Evolutionary conservation across 2,329 filamentous ascomycete genomes (phyloP).

Genomic region (Dactylellina parvicollis): DNA sequence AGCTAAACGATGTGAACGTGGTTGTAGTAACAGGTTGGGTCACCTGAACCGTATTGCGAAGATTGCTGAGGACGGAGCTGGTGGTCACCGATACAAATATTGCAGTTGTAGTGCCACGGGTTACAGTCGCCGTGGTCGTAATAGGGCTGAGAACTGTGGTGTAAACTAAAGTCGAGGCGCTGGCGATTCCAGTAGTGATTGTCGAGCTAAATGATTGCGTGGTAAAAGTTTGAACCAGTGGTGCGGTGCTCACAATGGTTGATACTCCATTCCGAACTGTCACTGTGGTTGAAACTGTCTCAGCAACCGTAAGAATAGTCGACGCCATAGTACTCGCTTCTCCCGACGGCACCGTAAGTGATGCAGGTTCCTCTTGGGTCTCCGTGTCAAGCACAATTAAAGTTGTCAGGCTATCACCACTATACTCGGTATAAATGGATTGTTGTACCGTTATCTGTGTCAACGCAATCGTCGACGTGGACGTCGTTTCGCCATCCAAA

Average conservation of each 20-base stretch:
- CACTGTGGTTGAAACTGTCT: background rate
- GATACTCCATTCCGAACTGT: slow-evolving; percentile 2
- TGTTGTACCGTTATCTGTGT: background rate
- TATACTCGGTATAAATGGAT: background rate
- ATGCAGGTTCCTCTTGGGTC: background rate
- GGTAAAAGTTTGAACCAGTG: background rate
- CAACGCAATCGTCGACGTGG: background rate
- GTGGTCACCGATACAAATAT: background rate
- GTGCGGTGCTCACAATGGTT: background rate
- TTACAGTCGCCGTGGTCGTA: background rate
- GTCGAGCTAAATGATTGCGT: slow-evolving; percentile 18
- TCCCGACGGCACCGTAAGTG: background rate
- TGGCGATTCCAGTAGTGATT: background rate
- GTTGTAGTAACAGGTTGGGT: slow-evolving; percentile 11
- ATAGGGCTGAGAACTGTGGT: background rate
- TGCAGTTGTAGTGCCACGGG: background rate
- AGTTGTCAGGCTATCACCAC: background rate
- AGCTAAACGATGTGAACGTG: slow-evolving; percentile 2
- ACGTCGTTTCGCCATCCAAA: background rate
- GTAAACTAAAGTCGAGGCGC: background rate
- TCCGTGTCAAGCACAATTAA: background rate
- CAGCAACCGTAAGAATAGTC: background rate
- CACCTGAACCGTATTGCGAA: background rate
- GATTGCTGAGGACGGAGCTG: background rate
- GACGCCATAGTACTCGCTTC: background rate